A percentile compares a stretch with the other conserved stretches of the same genome.
phyloP scores from a whole-genome alignment of 2,329 filamentous ascomycete species.

The Pseudogymnoascus sp. region DNA sequence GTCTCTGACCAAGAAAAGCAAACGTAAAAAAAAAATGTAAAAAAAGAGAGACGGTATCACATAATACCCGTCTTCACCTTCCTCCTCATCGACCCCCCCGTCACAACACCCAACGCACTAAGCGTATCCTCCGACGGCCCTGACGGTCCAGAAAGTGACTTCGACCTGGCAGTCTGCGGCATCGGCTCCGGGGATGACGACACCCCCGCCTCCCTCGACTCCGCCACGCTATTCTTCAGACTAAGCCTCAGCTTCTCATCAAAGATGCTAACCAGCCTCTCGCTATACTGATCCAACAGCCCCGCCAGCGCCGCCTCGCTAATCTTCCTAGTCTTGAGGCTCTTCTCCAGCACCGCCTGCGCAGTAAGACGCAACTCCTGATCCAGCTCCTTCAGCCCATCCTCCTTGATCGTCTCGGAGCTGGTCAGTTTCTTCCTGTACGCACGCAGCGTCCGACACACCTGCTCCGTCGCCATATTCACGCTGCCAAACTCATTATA shows the following conservation, averaged over 20 bases:
- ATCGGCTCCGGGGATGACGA: neutral
- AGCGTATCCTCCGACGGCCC: neutral
- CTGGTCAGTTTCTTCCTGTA: conserved; percentile 56
- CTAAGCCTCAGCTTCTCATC: conserved; percentile 59
- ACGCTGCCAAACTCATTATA: conserved; percentile 45
- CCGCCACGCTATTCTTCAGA: neutral
- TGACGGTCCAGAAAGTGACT: neutral
- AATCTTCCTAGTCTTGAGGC: conserved; percentile 35
- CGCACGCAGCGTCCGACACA: conserved; percentile 51
- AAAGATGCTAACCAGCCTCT: conserved; percentile 60
- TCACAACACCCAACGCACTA: neutral
- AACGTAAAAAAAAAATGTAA: neutral
- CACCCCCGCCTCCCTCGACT: neutral
- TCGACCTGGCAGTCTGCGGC: neutral
- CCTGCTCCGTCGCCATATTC: conserved; percentile 56
- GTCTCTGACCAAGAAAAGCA: neutral
- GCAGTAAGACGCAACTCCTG: conserved; percentile 55
- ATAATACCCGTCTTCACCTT: neutral
- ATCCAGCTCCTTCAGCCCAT: conserved; percentile 53
- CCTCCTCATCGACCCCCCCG: conserved; percentile 5
- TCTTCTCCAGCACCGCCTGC: conserved; percentile 43
- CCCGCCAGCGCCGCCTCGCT: conserved; percentile 52
- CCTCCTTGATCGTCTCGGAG: conserved; percentile 45
- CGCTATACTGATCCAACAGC: conserved; percentile 66
- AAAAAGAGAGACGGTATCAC: neutral